Conservation (phyloP, 179 eudicot genomes). For the Heliamphora pulchella region DNA sequence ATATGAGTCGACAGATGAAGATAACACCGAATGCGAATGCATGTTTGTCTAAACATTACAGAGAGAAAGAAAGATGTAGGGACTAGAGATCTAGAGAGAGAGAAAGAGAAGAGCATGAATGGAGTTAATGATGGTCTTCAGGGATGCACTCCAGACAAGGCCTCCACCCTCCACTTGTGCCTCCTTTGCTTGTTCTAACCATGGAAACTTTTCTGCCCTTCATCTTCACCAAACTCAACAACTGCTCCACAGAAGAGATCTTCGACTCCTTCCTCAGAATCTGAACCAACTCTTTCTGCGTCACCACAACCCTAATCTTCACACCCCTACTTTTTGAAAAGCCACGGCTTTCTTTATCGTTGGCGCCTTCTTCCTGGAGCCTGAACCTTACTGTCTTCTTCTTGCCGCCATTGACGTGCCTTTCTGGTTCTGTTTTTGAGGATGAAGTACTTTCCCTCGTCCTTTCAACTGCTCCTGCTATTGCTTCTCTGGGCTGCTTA, state of each 20-base stretch:
- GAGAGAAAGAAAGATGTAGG: not conserved
- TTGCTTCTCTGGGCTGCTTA: not conserved
- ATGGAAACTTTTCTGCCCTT: conserved; percentile 15
- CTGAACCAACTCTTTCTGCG: conserved; percentile 24
- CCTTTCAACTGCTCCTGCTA: not conserved
- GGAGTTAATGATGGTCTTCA: conserved; percentile 13
- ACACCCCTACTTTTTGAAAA: conserved; percentile 14
- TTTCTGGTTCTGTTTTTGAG: not conserved
- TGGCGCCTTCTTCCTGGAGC: not conserved
- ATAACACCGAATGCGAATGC: no score
- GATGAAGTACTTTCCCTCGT: not conserved
- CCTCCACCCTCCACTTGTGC: conserved; percentile 18
- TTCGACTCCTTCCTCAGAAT: conserved; percentile 16
- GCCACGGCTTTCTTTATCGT: not conserved
- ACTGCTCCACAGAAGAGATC: conserved; percentile 20
- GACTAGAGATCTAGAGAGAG: not conserved
- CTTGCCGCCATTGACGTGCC: not conserved
- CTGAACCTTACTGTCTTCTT: not conserved
- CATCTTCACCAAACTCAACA: conserved; percentile 17
- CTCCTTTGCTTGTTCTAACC: not conserved
- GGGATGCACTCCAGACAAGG: conserved; percentile 28
- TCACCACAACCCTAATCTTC: conserved; percentile 30
- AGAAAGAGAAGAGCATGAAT: no score
- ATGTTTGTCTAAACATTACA: not conserved
- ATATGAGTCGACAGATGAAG: no score